Evolutionary conservation across 192 early-diverging fungal species (phyloP).

Genomic region (Pilaira anomala): DNA sequence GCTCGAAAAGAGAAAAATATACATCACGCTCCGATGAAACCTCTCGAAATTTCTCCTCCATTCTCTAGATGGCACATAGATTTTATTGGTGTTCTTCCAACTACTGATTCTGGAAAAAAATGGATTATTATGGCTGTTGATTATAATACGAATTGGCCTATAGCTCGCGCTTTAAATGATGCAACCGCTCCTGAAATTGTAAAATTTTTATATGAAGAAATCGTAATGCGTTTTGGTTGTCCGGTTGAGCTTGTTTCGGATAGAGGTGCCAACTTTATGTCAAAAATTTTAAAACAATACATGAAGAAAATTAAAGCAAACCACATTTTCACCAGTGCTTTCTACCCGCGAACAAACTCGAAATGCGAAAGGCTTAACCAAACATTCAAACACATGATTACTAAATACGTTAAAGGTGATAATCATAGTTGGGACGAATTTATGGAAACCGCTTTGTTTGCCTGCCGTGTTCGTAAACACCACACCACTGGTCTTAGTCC

Average conservation of each 20-base stretch:
- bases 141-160: constrained; percentile 29
- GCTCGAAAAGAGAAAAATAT: no score
- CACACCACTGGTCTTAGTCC: constrained; percentile 14
- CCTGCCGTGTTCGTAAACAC: constrained; percentile 23
- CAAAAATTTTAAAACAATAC: constrained; percentile 4
- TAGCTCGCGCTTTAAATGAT: constrained; percentile 10
- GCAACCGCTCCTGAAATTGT: constrained; percentile 17
- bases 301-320: not conserved
- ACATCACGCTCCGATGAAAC: constrained; percentile 3
- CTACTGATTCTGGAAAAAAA: not conserved
- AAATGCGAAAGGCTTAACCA: constrained; percentile 25
- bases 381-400: constrained; percentile 1
- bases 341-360: constrained; percentile 25
- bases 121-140: constrained; percentile 32
- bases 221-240: constrained; percentile 22
- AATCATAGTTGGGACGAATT: constrained; percentile 21
- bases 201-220: constrained; percentile 28
- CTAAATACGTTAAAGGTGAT: not conserved
- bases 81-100: constrained; percentile 14
- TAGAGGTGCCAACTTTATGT: constrained; percentile 26
- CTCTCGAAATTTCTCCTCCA: not conserved
- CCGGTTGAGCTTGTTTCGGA: constrained; percentile 24
- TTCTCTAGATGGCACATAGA: constrained; percentile 2
- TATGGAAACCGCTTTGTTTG: constrained; percentile 18
- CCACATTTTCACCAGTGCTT: constrained; percentile 14